These are phyloP conservation scores for Trypanosomatidae sp. DNA, from an alignment of 208 protist genomes.

Conservation along the genomic window DNA sequence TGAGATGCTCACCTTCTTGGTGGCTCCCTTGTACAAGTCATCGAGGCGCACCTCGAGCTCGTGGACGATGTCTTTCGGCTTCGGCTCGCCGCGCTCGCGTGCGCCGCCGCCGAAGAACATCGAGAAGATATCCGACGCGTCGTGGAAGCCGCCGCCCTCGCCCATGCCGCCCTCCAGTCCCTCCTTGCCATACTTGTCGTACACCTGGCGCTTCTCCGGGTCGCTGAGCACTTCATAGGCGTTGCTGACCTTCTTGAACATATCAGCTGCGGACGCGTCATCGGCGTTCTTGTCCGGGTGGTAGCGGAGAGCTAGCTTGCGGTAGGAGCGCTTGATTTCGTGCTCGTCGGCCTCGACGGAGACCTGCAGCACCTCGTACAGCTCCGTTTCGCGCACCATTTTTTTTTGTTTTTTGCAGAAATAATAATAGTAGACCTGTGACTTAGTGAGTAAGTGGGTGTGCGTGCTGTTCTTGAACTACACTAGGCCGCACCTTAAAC, in stretches of 20 bases:
- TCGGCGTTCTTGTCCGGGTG: conserved; percentile 95
- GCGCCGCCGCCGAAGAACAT: conserved; percentile 90
- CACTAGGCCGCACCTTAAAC: no score
- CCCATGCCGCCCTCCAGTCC: conserved; percentile 93
- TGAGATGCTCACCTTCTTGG: conserved; percentile 95
- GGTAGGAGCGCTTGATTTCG: conserved; percentile 94
- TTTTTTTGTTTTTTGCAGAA: no score
- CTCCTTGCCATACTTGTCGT: conserved; percentile 98
- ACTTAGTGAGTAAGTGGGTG: no score
- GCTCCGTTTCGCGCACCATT: conserved; percentile 92
- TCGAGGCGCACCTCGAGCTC: conserved; percentile 94
- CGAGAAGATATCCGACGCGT: conserved; percentile 91
- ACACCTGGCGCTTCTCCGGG: conserved; percentile 95
- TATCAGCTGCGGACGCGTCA: conserved; percentile 83
- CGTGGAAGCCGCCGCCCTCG: conserved; percentile 82
- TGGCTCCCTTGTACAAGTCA: conserved; percentile 98
- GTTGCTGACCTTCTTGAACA: conserved; percentile 95
- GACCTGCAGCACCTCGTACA: conserved; percentile 90
- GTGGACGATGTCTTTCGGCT: conserved; percentile 96
- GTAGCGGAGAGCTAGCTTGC: conserved; percentile 94
- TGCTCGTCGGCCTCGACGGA: conserved; percentile 74
- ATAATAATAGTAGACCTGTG: no score
- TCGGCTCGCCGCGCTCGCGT: conserved; percentile 84
- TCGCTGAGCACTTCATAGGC: conserved; percentile 98
- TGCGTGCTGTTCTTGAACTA: no score